Percentiles rank a stretch among this genome's conserved stretches.
Conservation (phyloP, 371 early-diverging fungal genomes). For the Thermomucor indicae-seudaticae region DNA sequence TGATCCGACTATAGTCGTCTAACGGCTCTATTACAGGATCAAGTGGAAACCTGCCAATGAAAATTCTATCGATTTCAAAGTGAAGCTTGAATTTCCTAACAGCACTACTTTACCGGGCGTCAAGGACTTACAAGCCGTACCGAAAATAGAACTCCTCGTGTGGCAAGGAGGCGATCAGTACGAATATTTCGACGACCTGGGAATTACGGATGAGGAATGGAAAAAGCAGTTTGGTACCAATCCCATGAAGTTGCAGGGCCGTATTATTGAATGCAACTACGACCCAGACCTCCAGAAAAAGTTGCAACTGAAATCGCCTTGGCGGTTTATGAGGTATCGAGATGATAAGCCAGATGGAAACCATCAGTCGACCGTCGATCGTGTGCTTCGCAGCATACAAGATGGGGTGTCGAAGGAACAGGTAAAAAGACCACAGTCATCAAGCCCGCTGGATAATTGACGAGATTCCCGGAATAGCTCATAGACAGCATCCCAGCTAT, state of each 20-base stretch:
- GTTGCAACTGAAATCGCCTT: conserved; percentile 41
- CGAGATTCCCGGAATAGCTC: background rate
- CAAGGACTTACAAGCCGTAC: conserved; percentile 28
- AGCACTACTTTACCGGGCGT: conserved; percentile 33
- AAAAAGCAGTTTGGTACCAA: conserved; percentile 19
- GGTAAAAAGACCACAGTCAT: conserved; percentile 25
- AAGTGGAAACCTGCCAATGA: conserved; percentile 99
- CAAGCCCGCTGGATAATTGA: background rate
- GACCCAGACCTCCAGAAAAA: conserved; percentile 48
- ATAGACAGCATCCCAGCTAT: conserved; percentile 13
- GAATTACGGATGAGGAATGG: conserved; percentile 62
- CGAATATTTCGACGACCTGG: conserved; percentile 49
- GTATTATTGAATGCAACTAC: conserved; percentile 68
- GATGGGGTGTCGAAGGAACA: conserved; percentile 73
- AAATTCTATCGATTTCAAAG: conserved; percentile 95
- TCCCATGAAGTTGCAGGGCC: conserved; percentile 44
- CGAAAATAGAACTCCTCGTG: conserved; percentile 47
- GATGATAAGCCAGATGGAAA: conserved; percentile 86
- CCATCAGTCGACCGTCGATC: conserved; percentile 63
- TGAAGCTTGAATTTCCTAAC: conserved; percentile 42
- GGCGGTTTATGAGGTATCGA: conserved; percentile 86
- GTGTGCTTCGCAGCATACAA: conserved; percentile 69
- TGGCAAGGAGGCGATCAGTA: conserved; percentile 62
- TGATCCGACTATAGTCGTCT: background rate
- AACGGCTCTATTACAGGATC: conserved; percentile 47